phyloP scores from a whole-genome alignment of 352 stramenopile genomes.

The Phytopythium cucurbitacearum region DNA sequence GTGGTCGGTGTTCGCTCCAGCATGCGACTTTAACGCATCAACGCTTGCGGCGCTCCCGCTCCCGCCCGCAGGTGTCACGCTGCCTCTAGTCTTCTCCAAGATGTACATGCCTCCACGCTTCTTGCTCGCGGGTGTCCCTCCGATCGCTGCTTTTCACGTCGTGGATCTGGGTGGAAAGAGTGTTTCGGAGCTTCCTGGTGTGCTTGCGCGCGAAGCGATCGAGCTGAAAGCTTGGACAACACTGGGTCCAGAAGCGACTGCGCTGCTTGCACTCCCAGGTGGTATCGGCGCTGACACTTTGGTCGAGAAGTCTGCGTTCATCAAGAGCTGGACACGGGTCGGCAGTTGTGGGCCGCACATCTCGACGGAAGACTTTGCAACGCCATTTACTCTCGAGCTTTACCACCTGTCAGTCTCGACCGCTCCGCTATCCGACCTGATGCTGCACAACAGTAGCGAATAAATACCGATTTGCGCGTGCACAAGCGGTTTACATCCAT shows the following conservation, averaged over 20 bases:
- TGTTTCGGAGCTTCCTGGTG: slow-evolving; percentile 7
- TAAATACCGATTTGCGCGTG: too few relatives aligned
- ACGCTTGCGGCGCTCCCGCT: slow-evolving; percentile 3
- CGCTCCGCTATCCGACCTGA: background rate
- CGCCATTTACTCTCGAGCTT: slow-evolving; percentile 40
- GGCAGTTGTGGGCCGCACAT: slow-evolving; percentile 53
- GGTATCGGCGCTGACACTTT: slow-evolving; percentile 26
- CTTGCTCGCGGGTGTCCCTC: slow-evolving; percentile 29
- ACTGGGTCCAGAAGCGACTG: background rate
- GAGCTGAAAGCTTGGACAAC: background rate
- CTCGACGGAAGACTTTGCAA: slow-evolving; percentile 53
- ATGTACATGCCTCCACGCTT: slow-evolving; percentile 84
- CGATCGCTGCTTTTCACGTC: slow-evolving; percentile 26
- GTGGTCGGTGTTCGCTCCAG: slow-evolving; percentile 12
- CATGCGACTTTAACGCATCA: slow-evolving; percentile 12
- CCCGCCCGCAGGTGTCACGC: background rate
- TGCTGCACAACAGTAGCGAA: background rate
- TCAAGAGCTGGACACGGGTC: slow-evolving; percentile 8
- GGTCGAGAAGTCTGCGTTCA: slow-evolving; percentile 5
- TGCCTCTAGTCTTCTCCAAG: slow-evolving; percentile 60
- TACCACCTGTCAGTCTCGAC: slow-evolving; percentile 11
- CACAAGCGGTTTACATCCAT: too few relatives aligned
- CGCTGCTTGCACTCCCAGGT: slow-evolving; percentile 37
- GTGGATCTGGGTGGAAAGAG: slow-evolving; percentile 45
- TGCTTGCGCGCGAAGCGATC: slow-evolving; percentile 9